Conservation (phyloP, 106 monocot genomes). For the Alisma plantagoaquatica region DNA sequence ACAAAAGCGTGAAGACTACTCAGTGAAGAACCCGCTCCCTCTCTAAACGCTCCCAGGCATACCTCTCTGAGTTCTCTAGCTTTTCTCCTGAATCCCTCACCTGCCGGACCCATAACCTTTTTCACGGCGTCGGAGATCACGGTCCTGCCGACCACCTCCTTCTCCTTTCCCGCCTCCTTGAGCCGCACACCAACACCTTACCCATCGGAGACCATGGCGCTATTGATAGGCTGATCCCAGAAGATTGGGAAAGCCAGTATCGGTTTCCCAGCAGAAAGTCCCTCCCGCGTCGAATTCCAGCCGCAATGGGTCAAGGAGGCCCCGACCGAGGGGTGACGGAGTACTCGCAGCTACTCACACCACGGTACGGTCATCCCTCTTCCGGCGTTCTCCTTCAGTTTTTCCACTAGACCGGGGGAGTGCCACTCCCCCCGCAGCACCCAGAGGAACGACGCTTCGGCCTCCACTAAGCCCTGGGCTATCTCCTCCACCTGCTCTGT, state of each 20-base stretch:
- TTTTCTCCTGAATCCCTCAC: constrained; percentile 4
- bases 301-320: constrained; percentile 74
- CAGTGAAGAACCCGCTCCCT: neutral
- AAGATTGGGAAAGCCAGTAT: constrained; percentile 41
- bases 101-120: constrained; percentile 11
- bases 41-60: constrained; percentile 5
- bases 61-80: neutral
- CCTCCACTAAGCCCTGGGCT: constrained; percentile 18
- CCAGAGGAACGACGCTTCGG: constrained; percentile 38
- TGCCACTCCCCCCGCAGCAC: constrained; percentile 10
- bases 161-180: neutral
- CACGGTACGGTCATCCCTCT: constrained; percentile 39
- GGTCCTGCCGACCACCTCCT: constrained; percentile 16
- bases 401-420: neutral
- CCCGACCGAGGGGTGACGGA: constrained; percentile 44
- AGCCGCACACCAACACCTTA: constrained; percentile 37
- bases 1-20: neutral
- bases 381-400: too few species aligned
- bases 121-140: constrained; percentile 1
- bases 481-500: constrained; percentile 29
- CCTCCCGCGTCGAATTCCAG: constrained; percentile 66
- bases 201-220: constrained; percentile 28
- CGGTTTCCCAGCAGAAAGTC: constrained; percentile 30
- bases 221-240: constrained; percentile 38
- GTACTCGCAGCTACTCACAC: constrained; percentile 49